phyloP scores from a whole-genome alignment of 108 stramenopile species.

The Pseudonitzschia pungens region DNA sequence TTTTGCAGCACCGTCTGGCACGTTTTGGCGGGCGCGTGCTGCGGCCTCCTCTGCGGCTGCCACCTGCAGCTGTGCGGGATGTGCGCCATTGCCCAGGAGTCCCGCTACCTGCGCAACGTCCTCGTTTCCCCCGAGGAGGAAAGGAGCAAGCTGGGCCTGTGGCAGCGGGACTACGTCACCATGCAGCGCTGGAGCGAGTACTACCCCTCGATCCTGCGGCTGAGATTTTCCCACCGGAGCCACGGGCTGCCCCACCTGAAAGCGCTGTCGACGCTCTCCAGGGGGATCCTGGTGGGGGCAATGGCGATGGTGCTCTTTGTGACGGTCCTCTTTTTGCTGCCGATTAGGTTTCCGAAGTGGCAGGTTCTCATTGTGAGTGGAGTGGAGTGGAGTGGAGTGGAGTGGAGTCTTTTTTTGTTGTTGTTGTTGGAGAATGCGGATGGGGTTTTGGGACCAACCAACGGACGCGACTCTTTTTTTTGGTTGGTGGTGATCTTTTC shows the following conservation, averaged over 20 bases:
- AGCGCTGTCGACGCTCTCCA: slow-evolving; percentile 13
- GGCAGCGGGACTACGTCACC: slow-evolving; percentile 75
- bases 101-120: slow-evolving; percentile 48
- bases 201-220: slow-evolving; percentile 48
- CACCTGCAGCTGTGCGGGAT: slow-evolving; percentile 73
- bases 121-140: no score
- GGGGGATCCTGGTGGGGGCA: background rate
- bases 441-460: no score
- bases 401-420: background rate
- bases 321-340: background rate
- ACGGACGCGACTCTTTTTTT: no score
- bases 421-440: no score
- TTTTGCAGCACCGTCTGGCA: slow-evolving; percentile 44
- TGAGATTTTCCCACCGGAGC: background rate
- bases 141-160: slow-evolving; percentile 40
- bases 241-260: background rate
- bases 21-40: slow-evolving; percentile 36
- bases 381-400: background rate
- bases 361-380: slow-evolving; percentile 16
- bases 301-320: slow-evolving; percentile 3
- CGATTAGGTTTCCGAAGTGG: slow-evolving; percentile 17
- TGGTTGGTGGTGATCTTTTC: background rate
- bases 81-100: slow-evolving; percentile 84
- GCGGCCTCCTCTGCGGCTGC: slow-evolving; percentile 40
- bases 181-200: slow-evolving; percentile 71